phyloP scores from a whole-genome alignment of 345 rosid genomes.

The Sonneratia alba region DNA sequence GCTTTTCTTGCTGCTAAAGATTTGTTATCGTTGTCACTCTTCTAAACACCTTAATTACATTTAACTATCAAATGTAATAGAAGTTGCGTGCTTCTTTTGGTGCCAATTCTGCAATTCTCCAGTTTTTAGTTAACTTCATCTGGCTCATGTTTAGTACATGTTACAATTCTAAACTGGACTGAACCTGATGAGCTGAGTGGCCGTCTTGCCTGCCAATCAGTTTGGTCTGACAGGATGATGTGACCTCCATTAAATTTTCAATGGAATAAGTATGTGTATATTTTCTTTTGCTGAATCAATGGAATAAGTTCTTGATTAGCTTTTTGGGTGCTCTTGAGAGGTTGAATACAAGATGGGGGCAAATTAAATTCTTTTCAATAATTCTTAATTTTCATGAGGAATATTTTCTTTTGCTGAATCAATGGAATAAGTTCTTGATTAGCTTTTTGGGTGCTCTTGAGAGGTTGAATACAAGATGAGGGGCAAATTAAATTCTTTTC shows the following conservation, averaged over 20 bases:
- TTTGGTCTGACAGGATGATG: background rate
- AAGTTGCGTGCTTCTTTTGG: background rate
- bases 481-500: background rate
- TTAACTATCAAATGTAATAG: background rate
- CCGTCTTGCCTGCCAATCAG: background rate
- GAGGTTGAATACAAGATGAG: too few relatives aligned
- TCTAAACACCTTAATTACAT: background rate
- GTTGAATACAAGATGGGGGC: too few relatives aligned
- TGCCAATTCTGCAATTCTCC: background rate
- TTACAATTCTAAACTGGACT: background rate
- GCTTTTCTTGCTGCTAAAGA: background rate
- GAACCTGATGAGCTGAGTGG: background rate
- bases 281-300: too few relatives aligned
- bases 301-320: too few relatives aligned
- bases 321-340: too few relatives aligned
- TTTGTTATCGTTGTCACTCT: background rate
- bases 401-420: too few relatives aligned
- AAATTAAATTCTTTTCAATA: background rate
- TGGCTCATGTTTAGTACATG: background rate
- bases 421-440: too few relatives aligned
- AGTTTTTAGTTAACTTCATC: background rate
- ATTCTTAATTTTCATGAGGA: too few relatives aligned
- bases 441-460: too few relatives aligned
- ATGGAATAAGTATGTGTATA: background rate
- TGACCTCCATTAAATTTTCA: background rate